Base-by-base conservation (phyloP, 441 rosid species). In the Euphorbia schlechtendalii region DNA sequence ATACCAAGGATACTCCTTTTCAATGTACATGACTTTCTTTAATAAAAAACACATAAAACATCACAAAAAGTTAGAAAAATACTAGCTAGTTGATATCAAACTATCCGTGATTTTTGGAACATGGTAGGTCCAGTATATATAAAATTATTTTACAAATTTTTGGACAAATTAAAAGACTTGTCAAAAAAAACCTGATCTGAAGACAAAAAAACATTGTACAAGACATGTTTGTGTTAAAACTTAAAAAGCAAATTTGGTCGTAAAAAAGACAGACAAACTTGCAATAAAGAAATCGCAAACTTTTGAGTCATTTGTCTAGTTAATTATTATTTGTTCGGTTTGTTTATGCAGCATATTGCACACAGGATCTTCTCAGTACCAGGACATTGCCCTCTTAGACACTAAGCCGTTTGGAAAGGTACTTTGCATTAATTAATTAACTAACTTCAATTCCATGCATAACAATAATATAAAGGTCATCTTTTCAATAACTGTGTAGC, bases 321-420 rank as follows among this genome's bases (percentile, higher is more conserved):
- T 28, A 14, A 22, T 25, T 27, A 0, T 4, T 53, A 12, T 1
- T 36, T 36, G 4, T 11, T 38, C 0, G 11, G 22, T 32, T 57
- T 59, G 49, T 59, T 38, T 34, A 24, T 41, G 41, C 73, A 84
- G 89, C 57, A 81, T 82, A 65, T 67, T 84, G 79, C 84, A 84
- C 25, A 77, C 84, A 22, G 85, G 84, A 59, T 74, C 81, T 56
- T 74, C 84, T 8, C 79, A 67, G 43, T 84, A 70, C 62, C 89
- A 84, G 76, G 89, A 84, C 46, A 82, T 84, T 56, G 89, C 87
- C 6, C 71, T 84, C 41, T 70, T 84, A 71, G 89, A 84, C 73
- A 84, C 87, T 21, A 82, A 84, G 59, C 89, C 84, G 2, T 84
- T 82, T 59, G 89, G 87, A 22, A 84, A 84, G 81, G 89, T 84